Base-by-base conservation (phyloP, 2,329 filamentous ascomycete species). In the Botrytis byssoidea region DNA sequence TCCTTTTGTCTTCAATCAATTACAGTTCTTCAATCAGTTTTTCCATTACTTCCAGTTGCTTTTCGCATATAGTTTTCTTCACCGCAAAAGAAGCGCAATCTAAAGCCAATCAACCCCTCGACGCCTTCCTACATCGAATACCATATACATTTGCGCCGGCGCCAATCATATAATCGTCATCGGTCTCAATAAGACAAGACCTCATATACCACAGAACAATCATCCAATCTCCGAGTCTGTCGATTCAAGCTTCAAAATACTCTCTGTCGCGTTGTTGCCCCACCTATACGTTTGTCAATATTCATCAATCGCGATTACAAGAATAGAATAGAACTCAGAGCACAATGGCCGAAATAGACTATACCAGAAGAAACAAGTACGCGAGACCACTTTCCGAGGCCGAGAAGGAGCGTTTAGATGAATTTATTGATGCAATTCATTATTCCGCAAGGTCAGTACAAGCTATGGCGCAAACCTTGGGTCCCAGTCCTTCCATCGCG, bases 341-440 rank as follows among this genome's bases (percentile, higher is more conserved):
- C 32, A 74, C 65, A 73, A 79, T 79, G 78, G 74, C 79, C 48
- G 80, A 81, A 68, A 74, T 78, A 73, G 95, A 98, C 84, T 89
- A 89, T 79, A 91, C 87, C 79, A 91, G 95, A 82, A 93, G 95
- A 82, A 98, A 98, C 85, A 92, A 93, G 85, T 89, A 90, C 82
- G 93, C 96, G 60, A 90, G 95, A 75, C 88, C 91, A 76, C 85
- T 99, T 73, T 90, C 91, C 46, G 94, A 98, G 76, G 85, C 87
- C 29, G 96, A 99, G 87, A 90, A 92, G 77, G 90, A 92, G 77
- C 90, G 92, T 75, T 87, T 99, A 74, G 94, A 98, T 75, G 95
- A 98, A 83, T 98, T 93, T 81, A 90, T 96, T 78, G 94, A 98
- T 80, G 89, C 90, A 46, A 99, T 99, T 79, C 95, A 98, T 84